Percentiles rank a stretch among this genome's conserved stretches.
Evolutionary conservation across 768 basidiomycete genomes (phyloP).

Genomic region (Phanerochaete carnosa): DNA sequence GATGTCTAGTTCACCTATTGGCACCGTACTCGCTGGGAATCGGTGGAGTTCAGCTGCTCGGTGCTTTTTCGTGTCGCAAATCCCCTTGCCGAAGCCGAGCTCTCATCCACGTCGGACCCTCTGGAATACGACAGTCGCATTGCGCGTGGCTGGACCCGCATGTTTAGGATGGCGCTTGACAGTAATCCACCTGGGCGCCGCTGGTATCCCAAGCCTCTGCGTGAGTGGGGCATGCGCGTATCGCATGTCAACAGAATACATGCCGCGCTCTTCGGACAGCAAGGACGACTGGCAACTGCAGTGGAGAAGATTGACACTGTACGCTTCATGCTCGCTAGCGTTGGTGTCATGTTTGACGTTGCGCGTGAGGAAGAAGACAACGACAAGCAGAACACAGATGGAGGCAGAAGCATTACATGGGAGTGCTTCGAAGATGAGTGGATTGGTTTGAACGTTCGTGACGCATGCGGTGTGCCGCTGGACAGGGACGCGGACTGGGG

Average conservation of each 20-base stretch:
- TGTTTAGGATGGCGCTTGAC: constrained; percentile 5
- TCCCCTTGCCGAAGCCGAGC: not conserved
- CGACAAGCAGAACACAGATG: not conserved
- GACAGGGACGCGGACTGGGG: not conserved
- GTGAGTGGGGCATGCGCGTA: constrained; percentile 2
- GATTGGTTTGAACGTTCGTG: constrained; percentile 5
- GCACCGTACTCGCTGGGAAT: not conserved
- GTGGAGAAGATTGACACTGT: constrained; percentile 7
- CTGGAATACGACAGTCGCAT: not conserved
- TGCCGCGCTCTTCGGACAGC: constrained; percentile 1
- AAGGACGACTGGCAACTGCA: not conserved
- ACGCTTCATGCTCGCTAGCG: constrained; percentile 5
- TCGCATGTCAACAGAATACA: not conserved
- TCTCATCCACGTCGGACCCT: not conserved
- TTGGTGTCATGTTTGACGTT: constrained; percentile 6
- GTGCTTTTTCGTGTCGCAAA: constrained; percentile 1
- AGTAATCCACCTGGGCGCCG: not conserved
- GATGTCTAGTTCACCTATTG: constrained; percentile 7
- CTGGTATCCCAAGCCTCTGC: not conserved
- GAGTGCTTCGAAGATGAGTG: constrained; percentile 10
- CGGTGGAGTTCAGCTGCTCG: constrained; percentile 7
- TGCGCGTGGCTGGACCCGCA: not conserved
- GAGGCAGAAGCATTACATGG: not conserved
- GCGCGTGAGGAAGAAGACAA: constrained; percentile 1
- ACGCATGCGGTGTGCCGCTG: constrained; percentile 2